Base-by-base conservation (phyloP, 805 yeast genomes). In the Kazachstania bromeliacearum region DNA sequence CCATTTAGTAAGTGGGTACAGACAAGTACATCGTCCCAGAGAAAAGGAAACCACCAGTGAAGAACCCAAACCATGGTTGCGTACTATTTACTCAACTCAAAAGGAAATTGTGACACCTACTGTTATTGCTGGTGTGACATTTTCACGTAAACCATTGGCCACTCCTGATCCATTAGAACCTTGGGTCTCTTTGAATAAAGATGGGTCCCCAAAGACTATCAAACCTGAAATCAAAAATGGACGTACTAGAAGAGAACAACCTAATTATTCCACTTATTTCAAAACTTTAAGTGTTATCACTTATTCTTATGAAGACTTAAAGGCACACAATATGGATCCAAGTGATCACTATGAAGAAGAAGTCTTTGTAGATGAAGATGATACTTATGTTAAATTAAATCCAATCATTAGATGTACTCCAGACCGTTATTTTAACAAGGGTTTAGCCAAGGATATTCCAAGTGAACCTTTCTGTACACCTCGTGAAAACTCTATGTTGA, bases 391-490 rank as follows among this genome's bases (percentile, higher is more conserved):
- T 19, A 62, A 70, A 14, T 64, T 85, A 54, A 82, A 79, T 51
- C 96, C 96, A 0, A 57, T 85, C 33, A 70, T 84, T 51, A 70
- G 95, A 60, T 85, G 96, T 62, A 82, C 87, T 4, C 96, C 96
- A 2, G 79, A 79, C 36, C 60, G 71, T 33, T 85, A 82, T 54
- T 68, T 63, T 50, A 70, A 67, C 46, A 79, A 77, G 52, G 89
- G 88, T 7, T 40, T 65, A 25, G 78, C 76, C 21, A 75, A 75
- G 46, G 59, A 64, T 36, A 55, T 60, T 13, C 48, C 63, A 1
- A 72, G 85, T 27, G 92, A 67, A 35, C 96, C 96, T n/a, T 83
- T 85, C 58, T 85, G 96, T 58, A 72, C 83, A 15, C 96, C 95
- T 9, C 66, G 63, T 23, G 88, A 81, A 48, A 70, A 75, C 40